Evolutionary conservation across 345 rosid genomes (phyloP).

Genomic region (Alliaria petiolata): DNA sequence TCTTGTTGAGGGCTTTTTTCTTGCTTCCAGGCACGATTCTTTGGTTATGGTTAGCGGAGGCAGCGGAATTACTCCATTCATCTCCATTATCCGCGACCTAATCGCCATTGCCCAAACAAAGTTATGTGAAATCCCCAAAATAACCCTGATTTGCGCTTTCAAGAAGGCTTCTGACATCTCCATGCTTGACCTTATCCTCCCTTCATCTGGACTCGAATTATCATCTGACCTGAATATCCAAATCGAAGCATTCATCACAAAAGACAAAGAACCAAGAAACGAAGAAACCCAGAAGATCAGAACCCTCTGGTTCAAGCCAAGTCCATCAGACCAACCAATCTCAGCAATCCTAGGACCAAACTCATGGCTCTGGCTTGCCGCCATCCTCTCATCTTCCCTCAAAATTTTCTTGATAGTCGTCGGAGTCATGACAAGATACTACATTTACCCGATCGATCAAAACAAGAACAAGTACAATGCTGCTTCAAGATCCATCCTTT

Average conservation of each 20-base stretch:
- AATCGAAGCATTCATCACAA: slow-evolving; percentile 68
- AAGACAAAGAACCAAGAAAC: slow-evolving; percentile 42
- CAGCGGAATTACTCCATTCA: slow-evolving; percentile 83
- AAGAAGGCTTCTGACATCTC: slow-evolving; percentile 53
- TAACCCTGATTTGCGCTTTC: slow-evolving; percentile 50
- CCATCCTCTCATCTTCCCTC: slow-evolving; percentile 61
- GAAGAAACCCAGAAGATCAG: slow-evolving; percentile 19
- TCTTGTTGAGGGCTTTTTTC: not conserved
- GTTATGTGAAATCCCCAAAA: slow-evolving; percentile 38
- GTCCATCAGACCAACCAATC: slow-evolving; percentile 41
- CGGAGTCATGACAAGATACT: slow-evolving; percentile 55
- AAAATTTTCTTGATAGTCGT: slow-evolving; percentile 46
- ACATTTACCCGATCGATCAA: slow-evolving; percentile 56
- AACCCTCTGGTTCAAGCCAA: slow-evolving; percentile 55
- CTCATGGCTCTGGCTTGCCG: slow-evolving; percentile 71
- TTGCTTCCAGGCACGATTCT: slow-evolving; percentile 50
- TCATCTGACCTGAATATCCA: slow-evolving; percentile 38
- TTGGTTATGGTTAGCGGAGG: slow-evolving; percentile 87
- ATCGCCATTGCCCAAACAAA: slow-evolving; percentile 29
- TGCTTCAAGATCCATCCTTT: slow-evolving; percentile 37
- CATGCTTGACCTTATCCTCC: slow-evolving; percentile 63
- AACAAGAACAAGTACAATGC: slow-evolving; percentile 28
- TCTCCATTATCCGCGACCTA: slow-evolving; percentile 63
- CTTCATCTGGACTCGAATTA: slow-evolving; percentile 33
- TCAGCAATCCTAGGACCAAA: slow-evolving; percentile 60